Evolutionary conservation across 2,329 filamentous ascomycete species (phyloP).

Genomic region (Ophiostoma angusticollis): DNA sequence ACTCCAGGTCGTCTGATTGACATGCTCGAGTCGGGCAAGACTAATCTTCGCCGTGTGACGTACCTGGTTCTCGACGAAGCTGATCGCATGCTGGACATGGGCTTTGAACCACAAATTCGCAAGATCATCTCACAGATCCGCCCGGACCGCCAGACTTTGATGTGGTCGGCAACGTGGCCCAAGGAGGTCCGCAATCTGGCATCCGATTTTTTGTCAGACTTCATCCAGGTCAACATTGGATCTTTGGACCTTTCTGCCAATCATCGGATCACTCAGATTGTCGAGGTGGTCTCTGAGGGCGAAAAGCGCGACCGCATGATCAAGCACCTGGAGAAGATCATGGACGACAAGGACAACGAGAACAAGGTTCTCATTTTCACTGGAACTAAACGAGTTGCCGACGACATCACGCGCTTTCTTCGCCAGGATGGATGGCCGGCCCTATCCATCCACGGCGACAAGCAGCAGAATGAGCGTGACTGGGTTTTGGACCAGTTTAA

Average conservation of each 20-base stretch:
- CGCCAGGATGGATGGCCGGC: conserved; percentile 97
- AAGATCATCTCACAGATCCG: conserved; percentile 98
- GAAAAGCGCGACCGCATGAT: conserved; percentile 98
- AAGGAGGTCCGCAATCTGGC: conserved; percentile 94
- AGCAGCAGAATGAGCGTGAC: conserved; percentile 98
- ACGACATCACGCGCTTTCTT: conserved; percentile 94
- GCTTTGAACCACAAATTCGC: conserved; percentile 98
- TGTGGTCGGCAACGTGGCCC: conserved; percentile 99
- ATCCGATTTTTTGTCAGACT: conserved; percentile 81
- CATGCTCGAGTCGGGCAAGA: conserved; percentile 96
- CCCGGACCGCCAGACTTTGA: conserved; percentile 95
- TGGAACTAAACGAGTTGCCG: conserved; percentile 85
- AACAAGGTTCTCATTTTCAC: conserved; percentile 96
- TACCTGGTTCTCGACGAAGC: conserved; percentile 98
- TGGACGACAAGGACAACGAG: conserved; percentile 88
- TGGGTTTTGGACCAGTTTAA: conserved; percentile 99
- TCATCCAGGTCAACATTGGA: conserved; percentile 97
- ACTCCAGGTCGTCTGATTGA: conserved; percentile 96
- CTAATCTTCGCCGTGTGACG: conserved; percentile 92
- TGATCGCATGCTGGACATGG: conserved; percentile 99
- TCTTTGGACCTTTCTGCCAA: conserved; percentile 94
- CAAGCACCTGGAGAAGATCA: conserved; percentile 94
- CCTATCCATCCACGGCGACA: conserved; percentile 96
- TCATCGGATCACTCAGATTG: conserved; percentile 94
- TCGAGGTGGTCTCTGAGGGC: conserved; percentile 89